Conservation (phyloP, 805 yeast genomes). For the Myxozyma udenii region DNA sequence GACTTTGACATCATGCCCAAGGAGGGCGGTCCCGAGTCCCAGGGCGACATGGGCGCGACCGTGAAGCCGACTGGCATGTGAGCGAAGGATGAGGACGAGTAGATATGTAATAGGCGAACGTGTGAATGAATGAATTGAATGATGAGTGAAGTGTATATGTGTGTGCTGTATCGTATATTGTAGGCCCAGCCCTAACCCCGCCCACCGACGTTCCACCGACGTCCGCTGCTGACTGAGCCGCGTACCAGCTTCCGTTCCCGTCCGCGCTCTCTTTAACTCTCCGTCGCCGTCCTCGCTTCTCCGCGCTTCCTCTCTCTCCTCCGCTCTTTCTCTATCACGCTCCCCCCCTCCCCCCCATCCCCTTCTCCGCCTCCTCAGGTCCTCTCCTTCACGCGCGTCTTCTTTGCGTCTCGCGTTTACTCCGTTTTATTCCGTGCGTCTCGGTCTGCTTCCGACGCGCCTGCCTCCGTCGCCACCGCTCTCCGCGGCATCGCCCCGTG, state of each 20-base stretch:
- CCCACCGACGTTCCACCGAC: conserved; percentile 12
- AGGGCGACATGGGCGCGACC: conserved; percentile 25
- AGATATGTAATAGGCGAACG: not conserved
- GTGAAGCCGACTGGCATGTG: not conserved
- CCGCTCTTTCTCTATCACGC: not conserved
- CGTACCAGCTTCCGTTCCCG: not conserved
- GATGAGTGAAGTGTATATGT: too few species aligned
- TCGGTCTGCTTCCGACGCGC: not conserved
- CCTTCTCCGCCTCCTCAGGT: too few species aligned
- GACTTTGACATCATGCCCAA: conserved; percentile 43
- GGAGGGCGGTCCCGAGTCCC: conserved; percentile 27
- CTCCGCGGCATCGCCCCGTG: too few species aligned
- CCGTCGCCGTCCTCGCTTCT: not conserved
- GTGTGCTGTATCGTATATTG: not conserved
- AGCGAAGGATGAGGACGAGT: not conserved
- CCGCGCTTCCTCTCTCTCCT: too few species aligned
- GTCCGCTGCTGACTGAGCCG: conserved; percentile 7
- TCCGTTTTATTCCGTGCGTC: not conserved
- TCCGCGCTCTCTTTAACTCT: not conserved
- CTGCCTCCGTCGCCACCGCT: not conserved
- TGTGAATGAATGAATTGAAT: not conserved
- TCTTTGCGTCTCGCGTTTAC: not conserved
- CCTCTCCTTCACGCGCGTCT: not conserved
- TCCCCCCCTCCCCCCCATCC: not conserved
- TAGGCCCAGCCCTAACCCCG: not conserved